Evolutionary conservation across 2,329 filamentous ascomycete species (phyloP).

Genomic region (Xenosphaeropsis pyriputrescens): DNA sequence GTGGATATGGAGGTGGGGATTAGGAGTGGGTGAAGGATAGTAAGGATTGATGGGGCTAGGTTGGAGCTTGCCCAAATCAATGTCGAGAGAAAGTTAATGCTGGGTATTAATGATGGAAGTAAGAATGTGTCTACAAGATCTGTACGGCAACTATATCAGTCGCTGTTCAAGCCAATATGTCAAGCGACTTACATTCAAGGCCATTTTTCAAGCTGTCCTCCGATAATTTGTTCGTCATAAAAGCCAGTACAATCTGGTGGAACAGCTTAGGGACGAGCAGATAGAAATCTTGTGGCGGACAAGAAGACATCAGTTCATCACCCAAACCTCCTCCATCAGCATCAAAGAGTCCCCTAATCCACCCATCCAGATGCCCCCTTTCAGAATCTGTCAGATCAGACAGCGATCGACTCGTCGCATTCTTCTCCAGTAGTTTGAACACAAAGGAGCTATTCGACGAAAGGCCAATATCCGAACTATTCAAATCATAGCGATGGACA

Average conservation of each 20-base stretch:
- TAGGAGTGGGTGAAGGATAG: constrained; percentile 60
- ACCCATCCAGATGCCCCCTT: constrained; percentile 49
- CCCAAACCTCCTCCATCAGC: constrained; percentile 58
- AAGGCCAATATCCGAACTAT: constrained; percentile 46
- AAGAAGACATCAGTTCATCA: constrained; percentile 71
- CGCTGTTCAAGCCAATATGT: constrained; percentile 7
- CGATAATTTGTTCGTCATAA: constrained; percentile 46
- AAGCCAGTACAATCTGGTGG: constrained; percentile 58
- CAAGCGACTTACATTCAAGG: constrained; percentile 48
- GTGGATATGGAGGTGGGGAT: constrained; percentile 53
- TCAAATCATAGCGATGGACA: constrained; percentile 60
- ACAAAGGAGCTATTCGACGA: constrained; percentile 49
- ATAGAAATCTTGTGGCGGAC: constrained; percentile 72
- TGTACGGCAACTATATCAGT: constrained; percentile 16
- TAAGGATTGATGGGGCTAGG: constrained; percentile 54
- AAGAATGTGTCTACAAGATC: constrained; percentile 69
- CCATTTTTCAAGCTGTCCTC: constrained; percentile 61
- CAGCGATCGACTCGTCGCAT: constrained; percentile 38
- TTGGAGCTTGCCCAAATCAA: constrained; percentile 53
- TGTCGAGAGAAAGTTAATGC: constrained; percentile 55
- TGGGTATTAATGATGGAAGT: constrained; percentile 63
- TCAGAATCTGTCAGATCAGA: constrained; percentile 51
- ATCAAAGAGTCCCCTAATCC: constrained; percentile 67
- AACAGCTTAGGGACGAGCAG: constrained; percentile 64
- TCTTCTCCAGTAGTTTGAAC: constrained; percentile 45